Conservation (phyloP, 2,329 filamentous ascomycete genomes). For the Akanthomyces lecanii region DNA sequence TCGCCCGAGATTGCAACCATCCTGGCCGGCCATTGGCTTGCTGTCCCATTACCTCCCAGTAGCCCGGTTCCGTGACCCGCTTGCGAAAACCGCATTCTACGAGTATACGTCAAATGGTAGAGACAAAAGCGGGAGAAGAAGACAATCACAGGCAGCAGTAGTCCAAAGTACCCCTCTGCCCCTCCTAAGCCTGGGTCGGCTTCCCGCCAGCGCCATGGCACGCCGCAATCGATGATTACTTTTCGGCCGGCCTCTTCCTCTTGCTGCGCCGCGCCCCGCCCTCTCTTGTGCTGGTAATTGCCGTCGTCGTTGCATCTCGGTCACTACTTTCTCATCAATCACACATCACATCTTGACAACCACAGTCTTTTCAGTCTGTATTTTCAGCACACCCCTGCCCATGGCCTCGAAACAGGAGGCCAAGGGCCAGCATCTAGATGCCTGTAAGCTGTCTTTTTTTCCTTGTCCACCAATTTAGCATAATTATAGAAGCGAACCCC, state of each 20-base stretch:
- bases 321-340: not conserved
- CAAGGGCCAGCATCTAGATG: not conserved
- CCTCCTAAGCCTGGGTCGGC: slow-evolving; percentile 5
- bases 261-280: slow-evolving; percentile 1
- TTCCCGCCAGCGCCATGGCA: not conserved
- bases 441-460: slow-evolving; percentile 2
- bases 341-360: not conserved
- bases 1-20: too few species aligned
- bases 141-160: not conserved
- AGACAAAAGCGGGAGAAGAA: not conserved
- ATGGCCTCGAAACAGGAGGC: not conserved
- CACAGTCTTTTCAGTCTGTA: not conserved
- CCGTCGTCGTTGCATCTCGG: not conserved
- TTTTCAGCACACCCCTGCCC: not conserved
- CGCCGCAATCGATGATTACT: not conserved
- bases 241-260: not conserved
- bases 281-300: not conserved
- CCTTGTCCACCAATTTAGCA: not conserved
- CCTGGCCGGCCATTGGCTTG: not conserved
- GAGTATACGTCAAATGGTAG: not conserved
- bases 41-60: not conserved
- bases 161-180: not conserved
- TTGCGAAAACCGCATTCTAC: not conserved
- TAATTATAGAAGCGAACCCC: slow-evolving; percentile 3
- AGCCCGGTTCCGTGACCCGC: not conserved